Conservation (phyloP, 495 filamentous ascomycete species). For the Aspergillus leporis region DNA sequence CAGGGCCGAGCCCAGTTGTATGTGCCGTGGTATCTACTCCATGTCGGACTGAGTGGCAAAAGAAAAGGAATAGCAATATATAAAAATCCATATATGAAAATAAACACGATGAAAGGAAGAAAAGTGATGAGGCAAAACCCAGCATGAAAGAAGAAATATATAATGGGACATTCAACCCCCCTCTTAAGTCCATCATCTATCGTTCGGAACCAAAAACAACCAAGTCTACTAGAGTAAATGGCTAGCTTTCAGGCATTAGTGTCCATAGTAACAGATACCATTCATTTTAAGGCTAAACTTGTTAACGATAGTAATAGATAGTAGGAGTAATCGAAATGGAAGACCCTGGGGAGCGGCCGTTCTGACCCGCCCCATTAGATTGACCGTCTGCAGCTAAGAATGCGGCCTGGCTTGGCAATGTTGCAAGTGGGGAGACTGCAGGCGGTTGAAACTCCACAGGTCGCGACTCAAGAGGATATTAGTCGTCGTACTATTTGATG, state of each 20-base stretch:
- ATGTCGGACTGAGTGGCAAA: too few relatives aligned
- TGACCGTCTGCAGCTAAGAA: conserved; percentile 3
- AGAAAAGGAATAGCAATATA: too few relatives aligned
- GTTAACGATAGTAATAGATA: neutral
- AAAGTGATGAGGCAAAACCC: too few relatives aligned
- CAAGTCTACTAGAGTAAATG: too few relatives aligned
- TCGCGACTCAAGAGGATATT: neutral
- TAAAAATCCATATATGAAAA: too few relatives aligned
- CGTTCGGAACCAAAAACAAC: too few relatives aligned
- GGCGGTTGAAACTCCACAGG: neutral
- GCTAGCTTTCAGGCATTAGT: too few relatives aligned
- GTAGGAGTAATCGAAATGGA: neutral
- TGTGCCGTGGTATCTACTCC: neutral
- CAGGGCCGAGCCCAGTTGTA: neutral
- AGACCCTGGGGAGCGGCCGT: neutral
- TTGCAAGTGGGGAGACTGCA: neutral
- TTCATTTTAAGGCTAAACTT: neutral
- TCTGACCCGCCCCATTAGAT: neutral
- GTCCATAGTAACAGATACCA: too few relatives aligned
- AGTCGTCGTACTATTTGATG: conserved; percentile 1
- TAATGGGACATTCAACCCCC: too few relatives aligned
- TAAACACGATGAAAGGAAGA: too few relatives aligned
- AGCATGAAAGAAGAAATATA: too few relatives aligned
- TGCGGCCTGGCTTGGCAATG: neutral
- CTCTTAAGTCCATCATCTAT: too few relatives aligned